phyloP scores from a whole-genome alignment of 2,329 filamentous ascomycete species.

The Sporothrix pseudoabietina region DNA sequence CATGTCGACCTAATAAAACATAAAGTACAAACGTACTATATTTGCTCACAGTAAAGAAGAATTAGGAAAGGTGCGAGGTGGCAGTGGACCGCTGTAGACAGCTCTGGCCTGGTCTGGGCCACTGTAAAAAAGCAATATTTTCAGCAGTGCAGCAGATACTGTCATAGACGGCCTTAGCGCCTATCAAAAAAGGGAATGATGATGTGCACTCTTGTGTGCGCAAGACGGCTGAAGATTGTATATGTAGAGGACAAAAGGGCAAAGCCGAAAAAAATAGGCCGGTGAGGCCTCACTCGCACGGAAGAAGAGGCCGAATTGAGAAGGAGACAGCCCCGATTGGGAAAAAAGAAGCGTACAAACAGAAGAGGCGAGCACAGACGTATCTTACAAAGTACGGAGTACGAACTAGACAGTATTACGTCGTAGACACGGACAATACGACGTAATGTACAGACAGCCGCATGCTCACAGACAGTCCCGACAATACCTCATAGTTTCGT shows the following conservation, averaged over 20 bases:
- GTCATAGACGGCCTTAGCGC: not conserved
- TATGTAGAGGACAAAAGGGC: not conserved
- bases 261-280: no score
- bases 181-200: not conserved
- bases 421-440: not conserved
- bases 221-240: slow-evolving; percentile 5
- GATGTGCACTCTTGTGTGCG: slow-evolving; percentile 8
- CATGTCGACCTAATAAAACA: not conserved
- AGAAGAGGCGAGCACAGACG: not conserved
- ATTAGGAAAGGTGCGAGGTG: not conserved
- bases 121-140: not conserved
- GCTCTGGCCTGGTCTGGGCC: not conserved
- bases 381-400: no score
- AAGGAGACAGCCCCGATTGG: not conserved
- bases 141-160: not conserved
- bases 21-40: not conserved
- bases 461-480: no score
- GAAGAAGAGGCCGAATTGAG: not conserved
- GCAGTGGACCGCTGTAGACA: not conserved
- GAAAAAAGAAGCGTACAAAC: slow-evolving; percentile 4
- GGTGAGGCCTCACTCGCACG: not conserved
- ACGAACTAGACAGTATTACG: not conserved
- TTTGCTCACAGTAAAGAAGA: not conserved
- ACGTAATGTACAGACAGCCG: no score
- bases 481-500: no score